Percentiles rank a stretch among this genome's conserved stretches.
These are phyloP conservation scores for Beauveria asiatica DNA, from an alignment of 2,329 filamentous ascomycete species.

Conservation along the genomic window DNA sequence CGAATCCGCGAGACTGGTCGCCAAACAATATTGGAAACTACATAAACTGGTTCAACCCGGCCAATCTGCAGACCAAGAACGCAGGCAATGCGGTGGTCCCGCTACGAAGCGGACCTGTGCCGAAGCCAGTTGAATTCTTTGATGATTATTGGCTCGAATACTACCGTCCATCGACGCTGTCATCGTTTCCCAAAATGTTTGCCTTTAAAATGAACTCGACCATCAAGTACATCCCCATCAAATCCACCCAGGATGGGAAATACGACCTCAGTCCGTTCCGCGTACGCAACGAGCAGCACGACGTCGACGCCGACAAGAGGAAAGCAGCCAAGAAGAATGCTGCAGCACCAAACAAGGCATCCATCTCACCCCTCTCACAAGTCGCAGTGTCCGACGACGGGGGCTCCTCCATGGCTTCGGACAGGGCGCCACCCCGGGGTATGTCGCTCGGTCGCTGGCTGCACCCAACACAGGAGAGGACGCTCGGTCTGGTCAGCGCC, in stretches of 20 bases:
- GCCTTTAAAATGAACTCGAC: slow-evolving; percentile 88
- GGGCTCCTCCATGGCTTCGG: slow-evolving; percentile 30
- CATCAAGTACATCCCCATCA: slow-evolving; percentile 71
- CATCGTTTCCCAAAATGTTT: slow-evolving; percentile 87
- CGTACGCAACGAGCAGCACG: slow-evolving; percentile 54
- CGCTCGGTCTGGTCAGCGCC: slow-evolving; percentile 10
- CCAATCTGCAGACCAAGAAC: slow-evolving; percentile 32
- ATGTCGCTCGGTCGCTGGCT: slow-evolving; percentile 56
- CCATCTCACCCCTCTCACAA: slow-evolving; percentile 24
- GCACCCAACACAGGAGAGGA: slow-evolving; percentile 37
- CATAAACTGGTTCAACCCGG: slow-evolving; percentile 79
- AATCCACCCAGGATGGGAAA: slow-evolving; percentile 60
- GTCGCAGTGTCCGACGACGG: slow-evolving; percentile 29
- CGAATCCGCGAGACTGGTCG: slow-evolving; percentile 67
- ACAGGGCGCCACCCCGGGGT: slow-evolving; percentile 31
- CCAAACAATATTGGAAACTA: slow-evolving; percentile 59
- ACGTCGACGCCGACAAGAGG: slow-evolving; percentile 54
- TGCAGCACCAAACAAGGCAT: slow-evolving; percentile 47
- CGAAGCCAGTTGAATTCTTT: slow-evolving; percentile 50
- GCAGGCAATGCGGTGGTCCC: slow-evolving; percentile 15
- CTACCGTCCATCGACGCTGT: slow-evolving; percentile 80
- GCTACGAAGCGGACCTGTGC: slow-evolving; percentile 27
- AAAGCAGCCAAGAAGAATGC: slow-evolving; percentile 59
- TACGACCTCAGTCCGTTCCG: slow-evolving; percentile 87
- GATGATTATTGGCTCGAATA: slow-evolving; percentile 99